Percentiles rank a stretch among this genome's conserved stretches.
Evolutionary conservation across 495 filamentous ascomycete species (phyloP).

Genomic region (Aspergillus conjunctus): DNA sequence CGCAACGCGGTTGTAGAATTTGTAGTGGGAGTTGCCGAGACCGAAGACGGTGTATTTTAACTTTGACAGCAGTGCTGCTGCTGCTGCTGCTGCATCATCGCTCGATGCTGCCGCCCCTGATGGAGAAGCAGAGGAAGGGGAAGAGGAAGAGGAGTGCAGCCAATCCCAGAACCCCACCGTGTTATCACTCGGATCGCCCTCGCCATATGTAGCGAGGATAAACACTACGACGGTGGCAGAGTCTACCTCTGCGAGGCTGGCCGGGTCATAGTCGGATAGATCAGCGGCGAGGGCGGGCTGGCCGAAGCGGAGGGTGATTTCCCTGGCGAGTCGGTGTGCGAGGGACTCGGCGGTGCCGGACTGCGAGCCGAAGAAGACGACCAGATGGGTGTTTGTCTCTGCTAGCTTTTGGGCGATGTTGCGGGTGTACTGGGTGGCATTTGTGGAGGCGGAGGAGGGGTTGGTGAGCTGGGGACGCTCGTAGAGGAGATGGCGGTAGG

Average conservation of each 20-base stretch:
- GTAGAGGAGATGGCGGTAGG: slow-evolving; percentile 32
- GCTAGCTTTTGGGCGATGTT: slow-evolving; percentile 41
- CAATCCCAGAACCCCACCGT: slow-evolving; percentile 49
- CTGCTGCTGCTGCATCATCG: no score
- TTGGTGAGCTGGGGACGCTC: slow-evolving; percentile 41
- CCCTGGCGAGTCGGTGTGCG: slow-evolving; percentile 48
- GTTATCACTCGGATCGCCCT: slow-evolving; percentile 59
- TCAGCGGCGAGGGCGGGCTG: slow-evolving; percentile 49
- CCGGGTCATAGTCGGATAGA: slow-evolving; percentile 52
- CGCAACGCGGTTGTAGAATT: slow-evolving; percentile 52
- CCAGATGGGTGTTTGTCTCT: slow-evolving; percentile 40
- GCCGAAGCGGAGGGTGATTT: slow-evolving; percentile 47
- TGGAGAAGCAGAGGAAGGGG: background rate
- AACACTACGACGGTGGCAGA: slow-evolving; percentile 49
- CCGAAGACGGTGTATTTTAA: slow-evolving; percentile 50
- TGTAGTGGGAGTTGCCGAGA: slow-evolving; percentile 55
- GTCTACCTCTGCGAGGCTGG: slow-evolving; percentile 41
- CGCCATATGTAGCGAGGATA: slow-evolving; percentile 56
- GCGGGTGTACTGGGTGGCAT: slow-evolving; percentile 31
- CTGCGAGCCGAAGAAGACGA: slow-evolving; percentile 59
- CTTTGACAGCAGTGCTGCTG: slow-evolving; percentile 34
- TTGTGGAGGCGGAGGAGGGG: slow-evolving; percentile 16
- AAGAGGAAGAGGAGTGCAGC: slow-evolving; percentile 29
- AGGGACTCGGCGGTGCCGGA: slow-evolving; percentile 57
- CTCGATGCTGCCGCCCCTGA: no score